Conservation (phyloP, 2,329 filamentous ascomycete genomes). For the Teratosphaeria viscida region DNA sequence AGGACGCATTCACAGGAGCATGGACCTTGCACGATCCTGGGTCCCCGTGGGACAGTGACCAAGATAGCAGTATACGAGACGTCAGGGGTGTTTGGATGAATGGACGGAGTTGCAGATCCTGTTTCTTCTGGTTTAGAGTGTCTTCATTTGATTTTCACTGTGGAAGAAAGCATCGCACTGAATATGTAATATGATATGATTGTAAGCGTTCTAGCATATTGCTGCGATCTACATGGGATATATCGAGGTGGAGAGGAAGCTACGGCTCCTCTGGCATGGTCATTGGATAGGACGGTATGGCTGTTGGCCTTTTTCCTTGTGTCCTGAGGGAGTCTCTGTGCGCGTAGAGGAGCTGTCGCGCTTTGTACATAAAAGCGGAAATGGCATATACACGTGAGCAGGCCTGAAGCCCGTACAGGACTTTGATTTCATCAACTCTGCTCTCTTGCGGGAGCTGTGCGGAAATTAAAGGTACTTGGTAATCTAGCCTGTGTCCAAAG, state of each 20-base stretch:
- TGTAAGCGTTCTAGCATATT: not conserved
- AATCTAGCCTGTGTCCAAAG: too few species aligned
- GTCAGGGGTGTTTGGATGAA: not conserved
- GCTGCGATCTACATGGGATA: not conserved
- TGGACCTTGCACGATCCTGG: slow-evolving; percentile 50
- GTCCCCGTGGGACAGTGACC: slow-evolving; percentile 14
- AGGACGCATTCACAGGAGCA: slow-evolving; percentile 50
- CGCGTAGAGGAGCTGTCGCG: not conserved
- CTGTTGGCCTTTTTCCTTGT: not conserved
- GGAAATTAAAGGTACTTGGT: too few species aligned
- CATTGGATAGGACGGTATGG: not conserved
- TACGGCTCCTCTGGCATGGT: not conserved
- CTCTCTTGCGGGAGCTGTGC: too few species aligned
- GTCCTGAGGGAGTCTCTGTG: not conserved
- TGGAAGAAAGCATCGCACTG: not conserved
- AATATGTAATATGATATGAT: not conserved
- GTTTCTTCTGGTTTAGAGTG: not conserved
- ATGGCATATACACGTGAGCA: too few species aligned
- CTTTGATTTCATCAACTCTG: too few species aligned
- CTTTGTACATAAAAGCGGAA: not conserved
- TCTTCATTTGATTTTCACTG: not conserved
- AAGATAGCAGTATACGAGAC: not conserved
- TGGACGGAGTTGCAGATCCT: not conserved
- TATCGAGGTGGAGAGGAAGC: not conserved
- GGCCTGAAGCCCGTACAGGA: too few species aligned